Evolutionary conservation across 306 rosid species (phyloP).

Genomic region (Rosa lucieae): DNA sequence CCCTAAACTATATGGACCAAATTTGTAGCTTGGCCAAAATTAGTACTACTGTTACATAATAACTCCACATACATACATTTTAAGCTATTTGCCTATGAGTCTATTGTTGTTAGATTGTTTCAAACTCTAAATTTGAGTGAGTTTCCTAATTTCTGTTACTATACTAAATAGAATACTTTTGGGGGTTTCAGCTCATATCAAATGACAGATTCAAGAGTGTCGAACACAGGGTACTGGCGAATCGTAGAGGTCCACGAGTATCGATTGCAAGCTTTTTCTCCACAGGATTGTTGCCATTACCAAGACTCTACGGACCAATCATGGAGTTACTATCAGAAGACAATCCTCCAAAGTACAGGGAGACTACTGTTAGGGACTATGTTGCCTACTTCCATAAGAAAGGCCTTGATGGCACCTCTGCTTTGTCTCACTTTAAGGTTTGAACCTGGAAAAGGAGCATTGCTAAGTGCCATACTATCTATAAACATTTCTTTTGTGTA

Average conservation of each 20-base stretch:
- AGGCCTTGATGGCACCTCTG: slow-evolving; percentile 9
- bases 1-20: not conserved
- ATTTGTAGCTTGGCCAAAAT: not conserved
- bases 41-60: not conserved
- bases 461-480: not conserved
- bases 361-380: not conserved
- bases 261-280: not conserved
- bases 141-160: not conserved
- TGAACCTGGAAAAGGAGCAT: not conserved
- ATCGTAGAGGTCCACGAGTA: slow-evolving; percentile 10
- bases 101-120: not conserved
- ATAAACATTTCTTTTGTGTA: not conserved
- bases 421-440: not conserved
- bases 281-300: not conserved
- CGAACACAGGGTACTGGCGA: slow-evolving; percentile 35
- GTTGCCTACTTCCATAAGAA: not conserved
- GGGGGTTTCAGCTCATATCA: slow-evolving; percentile 7
- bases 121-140: not conserved
- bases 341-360: slow-evolving; percentile 14
- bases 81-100: not conserved
- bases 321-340: slow-evolving; percentile 12
- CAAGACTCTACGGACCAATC: not conserved
- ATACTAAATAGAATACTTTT: not conserved
- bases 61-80: not conserved
- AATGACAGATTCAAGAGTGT: slow-evolving; percentile 51